Evolutionary conservation across 345 rosid species (phyloP).

Genomic region (Boechera stricta): DNA sequence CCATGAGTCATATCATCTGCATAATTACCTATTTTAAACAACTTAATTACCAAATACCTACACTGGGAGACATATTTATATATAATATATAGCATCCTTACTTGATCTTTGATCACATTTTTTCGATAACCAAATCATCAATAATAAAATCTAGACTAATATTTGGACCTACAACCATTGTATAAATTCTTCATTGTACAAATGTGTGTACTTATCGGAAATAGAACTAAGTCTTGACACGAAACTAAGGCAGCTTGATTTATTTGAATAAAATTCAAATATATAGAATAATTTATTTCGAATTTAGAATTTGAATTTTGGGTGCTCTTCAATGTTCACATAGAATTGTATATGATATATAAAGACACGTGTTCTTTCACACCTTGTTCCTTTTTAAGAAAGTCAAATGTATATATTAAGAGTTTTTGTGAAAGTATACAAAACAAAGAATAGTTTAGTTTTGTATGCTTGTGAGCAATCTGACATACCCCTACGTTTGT

Average conservation of each 20-base stretch:
- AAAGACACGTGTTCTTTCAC: constrained; percentile 18
- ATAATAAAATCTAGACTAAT: neutral
- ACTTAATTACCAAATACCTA: neutral
- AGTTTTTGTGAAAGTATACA: neutral
- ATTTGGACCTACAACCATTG: neutral
- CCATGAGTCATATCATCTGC: neutral
- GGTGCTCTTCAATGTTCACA: constrained; percentile 7
- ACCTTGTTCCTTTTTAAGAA: neutral
- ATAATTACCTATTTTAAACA: neutral
- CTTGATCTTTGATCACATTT: neutral
- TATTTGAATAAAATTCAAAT: neutral
- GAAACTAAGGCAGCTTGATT: neutral
- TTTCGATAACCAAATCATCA: neutral
- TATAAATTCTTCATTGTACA: neutral
- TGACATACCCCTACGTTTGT: constrained; percentile 32
- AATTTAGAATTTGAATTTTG: neutral
- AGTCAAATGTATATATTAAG: constrained; percentile 1
- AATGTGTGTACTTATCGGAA: neutral
- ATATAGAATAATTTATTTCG: neutral
- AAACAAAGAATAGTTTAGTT: constrained; percentile 34
- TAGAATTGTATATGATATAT: neutral
- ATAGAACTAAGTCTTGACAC: neutral
- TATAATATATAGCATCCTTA: neutral
- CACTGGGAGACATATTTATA: neutral
- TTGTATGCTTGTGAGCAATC: constrained; percentile 40